Evolutionary conservation across 768 basidiomycete species (phyloP).

Genomic region (Tulasnella sp.): DNA sequence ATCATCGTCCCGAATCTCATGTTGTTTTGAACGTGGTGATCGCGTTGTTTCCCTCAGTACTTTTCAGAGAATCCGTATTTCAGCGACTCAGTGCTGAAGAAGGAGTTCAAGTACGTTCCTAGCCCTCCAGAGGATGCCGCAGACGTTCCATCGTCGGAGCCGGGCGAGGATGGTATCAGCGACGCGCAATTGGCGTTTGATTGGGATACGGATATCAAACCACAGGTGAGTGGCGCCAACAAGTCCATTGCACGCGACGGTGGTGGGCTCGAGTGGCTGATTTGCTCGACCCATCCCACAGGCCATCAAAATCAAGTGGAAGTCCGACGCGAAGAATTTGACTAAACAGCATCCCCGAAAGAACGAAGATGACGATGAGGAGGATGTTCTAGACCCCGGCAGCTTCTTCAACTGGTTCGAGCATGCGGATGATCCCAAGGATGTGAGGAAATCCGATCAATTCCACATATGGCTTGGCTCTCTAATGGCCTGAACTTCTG

Average conservation of each 20-base stretch:
- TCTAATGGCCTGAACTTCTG: not conserved
- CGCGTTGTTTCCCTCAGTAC: slow-evolving; percentile 50
- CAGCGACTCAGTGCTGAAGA: slow-evolving; percentile 71
- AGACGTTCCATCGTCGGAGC: slow-evolving; percentile 45
- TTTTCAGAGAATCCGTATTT: slow-evolving; percentile 90
- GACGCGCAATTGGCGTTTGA: slow-evolving; percentile 77
- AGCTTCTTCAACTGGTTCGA: slow-evolving; percentile 92
- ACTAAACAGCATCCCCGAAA: slow-evolving; percentile 74
- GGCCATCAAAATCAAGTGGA: slow-evolving; percentile 78
- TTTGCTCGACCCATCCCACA: slow-evolving; percentile 40
- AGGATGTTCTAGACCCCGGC: slow-evolving; percentile 66
- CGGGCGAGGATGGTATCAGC: slow-evolving; percentile 66
- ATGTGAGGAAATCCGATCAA: slow-evolving; percentile 46
- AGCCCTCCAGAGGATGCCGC: slow-evolving; percentile 53
- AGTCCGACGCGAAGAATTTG: slow-evolving; percentile 72
- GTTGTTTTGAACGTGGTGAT: not conserved
- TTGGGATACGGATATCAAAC: slow-evolving; percentile 73
- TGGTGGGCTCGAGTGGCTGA: not conserved
- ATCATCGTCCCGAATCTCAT: not conserved
- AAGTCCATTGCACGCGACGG: not conserved
- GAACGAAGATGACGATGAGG: slow-evolving; percentile 57
- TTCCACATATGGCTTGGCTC: not conserved
- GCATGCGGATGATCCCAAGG: slow-evolving; percentile 61
- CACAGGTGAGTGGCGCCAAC: slow-evolving; percentile 54
- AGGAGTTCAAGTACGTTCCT: slow-evolving; percentile 75